A percentile compares a stretch with the other conserved stretches of the same genome.
phyloP scores from a whole-genome alignment of 345 rosid genomes.

The Citrus glauca region DNA sequence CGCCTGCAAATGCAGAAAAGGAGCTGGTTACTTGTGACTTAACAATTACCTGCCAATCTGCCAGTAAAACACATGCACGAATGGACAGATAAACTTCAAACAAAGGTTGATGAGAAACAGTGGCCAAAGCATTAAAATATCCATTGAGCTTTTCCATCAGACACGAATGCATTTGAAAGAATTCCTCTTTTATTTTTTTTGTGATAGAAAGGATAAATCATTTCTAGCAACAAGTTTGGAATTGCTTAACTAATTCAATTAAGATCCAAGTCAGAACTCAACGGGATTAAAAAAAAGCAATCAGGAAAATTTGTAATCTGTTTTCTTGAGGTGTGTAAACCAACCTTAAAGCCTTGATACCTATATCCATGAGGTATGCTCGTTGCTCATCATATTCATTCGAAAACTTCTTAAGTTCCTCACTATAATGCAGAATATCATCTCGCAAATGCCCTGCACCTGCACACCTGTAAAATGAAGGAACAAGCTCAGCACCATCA shows the following conservation, averaged over 20 bases:
- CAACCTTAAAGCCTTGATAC: conserved; percentile 85
- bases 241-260: background rate
- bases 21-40: background rate
- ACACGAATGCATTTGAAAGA: background rate
- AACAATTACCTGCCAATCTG: background rate
- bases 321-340: conserved; percentile 13
- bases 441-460: conserved; percentile 91
- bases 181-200: background rate
- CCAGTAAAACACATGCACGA: background rate
- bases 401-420: conserved; percentile 52
- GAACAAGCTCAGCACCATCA: conserved; percentile 15
- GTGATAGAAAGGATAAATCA: background rate
- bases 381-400: conserved; percentile 58
- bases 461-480: conserved; percentile 55
- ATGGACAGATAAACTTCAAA: background rate
- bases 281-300: background rate
- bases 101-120: background rate
- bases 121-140: too few species aligned
- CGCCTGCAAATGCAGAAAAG: conserved; percentile 51
- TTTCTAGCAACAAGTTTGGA: background rate
- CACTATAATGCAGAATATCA: conserved; percentile 65
- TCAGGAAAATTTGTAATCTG: background rate
- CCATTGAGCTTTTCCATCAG: background rate
- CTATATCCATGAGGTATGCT: conserved; percentile 69
- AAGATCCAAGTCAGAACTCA: background rate